phyloP scores from a whole-genome alignment of 1,139 yeast genomes.

The Candida sp. region DNA sequence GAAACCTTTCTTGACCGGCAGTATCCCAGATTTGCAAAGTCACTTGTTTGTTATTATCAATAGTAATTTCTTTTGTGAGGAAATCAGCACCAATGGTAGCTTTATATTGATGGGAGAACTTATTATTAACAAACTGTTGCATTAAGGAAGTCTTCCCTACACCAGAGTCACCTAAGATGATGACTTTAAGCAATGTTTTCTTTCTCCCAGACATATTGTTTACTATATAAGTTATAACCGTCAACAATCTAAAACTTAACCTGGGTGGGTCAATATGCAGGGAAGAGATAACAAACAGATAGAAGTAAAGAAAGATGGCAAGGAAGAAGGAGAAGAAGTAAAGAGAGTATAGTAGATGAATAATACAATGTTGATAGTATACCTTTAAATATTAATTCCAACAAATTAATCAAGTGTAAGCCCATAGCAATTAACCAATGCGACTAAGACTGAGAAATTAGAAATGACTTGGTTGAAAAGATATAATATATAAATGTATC shows the following conservation, averaged over 20 bases:
- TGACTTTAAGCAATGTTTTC: constrained; percentile 90
- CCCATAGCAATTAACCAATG: no score
- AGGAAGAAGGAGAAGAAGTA: not conserved
- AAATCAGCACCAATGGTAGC: constrained; percentile 99
- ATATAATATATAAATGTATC: no score
- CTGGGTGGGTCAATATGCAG: not conserved
- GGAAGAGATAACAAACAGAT: not conserved
- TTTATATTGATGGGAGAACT: constrained; percentile 93
- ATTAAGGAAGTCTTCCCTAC: constrained; percentile 97
- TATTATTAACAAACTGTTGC: constrained; percentile 95
- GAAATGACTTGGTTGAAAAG: no score
- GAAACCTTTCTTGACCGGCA: constrained; percentile 98
- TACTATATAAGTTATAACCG: not conserved
- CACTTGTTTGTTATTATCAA: constrained; percentile 74
- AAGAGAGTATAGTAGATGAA: no score
- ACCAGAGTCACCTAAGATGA: constrained; percentile 95
- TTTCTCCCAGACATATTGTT: constrained; percentile 69
- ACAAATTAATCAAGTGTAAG: no score
- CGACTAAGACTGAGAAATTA: no score
- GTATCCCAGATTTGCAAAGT: constrained; percentile 97
- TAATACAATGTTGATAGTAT: no score
- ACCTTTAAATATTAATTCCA: no score
- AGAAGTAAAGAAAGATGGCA: not conserved
- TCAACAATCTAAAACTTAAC: not conserved
- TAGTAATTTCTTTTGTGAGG: constrained; percentile 80